Percentiles rank a stretch among this genome's conserved stretches.
phyloP scores from a whole-genome alignment of 2,329 filamentous ascomycete genomes.

The Penicillium carneum region DNA sequence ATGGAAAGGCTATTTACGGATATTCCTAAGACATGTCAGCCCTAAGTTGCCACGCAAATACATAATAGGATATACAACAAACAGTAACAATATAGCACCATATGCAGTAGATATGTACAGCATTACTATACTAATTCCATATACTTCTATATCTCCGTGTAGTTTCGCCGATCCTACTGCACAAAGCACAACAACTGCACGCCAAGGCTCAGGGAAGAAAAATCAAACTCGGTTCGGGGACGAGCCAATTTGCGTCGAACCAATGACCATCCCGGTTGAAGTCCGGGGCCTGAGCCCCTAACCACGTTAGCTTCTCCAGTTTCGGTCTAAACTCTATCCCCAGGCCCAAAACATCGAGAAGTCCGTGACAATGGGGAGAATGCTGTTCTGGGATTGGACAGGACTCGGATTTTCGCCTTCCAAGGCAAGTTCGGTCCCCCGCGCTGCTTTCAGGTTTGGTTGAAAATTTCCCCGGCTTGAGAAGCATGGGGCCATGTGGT shows the following conservation, averaged over 20 bases:
- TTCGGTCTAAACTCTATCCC: conserved; percentile 16
- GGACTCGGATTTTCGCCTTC: background rate
- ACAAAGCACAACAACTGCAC: background rate
- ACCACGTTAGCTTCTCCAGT: conserved; percentile 11
- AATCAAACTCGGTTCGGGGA: conserved; percentile 8
- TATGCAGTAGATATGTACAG: too few species aligned
- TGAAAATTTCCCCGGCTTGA: conserved; percentile 9
- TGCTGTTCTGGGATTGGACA: conserved; percentile 9
- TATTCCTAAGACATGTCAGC: background rate
- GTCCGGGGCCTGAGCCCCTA: conserved; percentile 10
- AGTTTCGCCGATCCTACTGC: background rate
- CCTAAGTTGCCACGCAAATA: too few species aligned
- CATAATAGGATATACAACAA: too few species aligned
- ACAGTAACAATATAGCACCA: too few species aligned
- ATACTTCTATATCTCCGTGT: too few species aligned
- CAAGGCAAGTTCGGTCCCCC: background rate
- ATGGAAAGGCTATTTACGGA: conserved; percentile 11
- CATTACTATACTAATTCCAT: background rate
- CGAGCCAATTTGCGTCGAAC: conserved; percentile 4
- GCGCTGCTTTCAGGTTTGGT: conserved; percentile 13
- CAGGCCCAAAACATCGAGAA: conserved; percentile 17
- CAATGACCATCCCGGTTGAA: conserved; percentile 4
- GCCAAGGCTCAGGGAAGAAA: conserved; percentile 2
- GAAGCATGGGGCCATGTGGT: conserved; percentile 13
- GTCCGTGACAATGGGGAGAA: background rate